Evolutionary conservation across 192 early-diverging fungal species (phyloP).

Genomic region (Gryganskiella cystojenkinii): DNA sequence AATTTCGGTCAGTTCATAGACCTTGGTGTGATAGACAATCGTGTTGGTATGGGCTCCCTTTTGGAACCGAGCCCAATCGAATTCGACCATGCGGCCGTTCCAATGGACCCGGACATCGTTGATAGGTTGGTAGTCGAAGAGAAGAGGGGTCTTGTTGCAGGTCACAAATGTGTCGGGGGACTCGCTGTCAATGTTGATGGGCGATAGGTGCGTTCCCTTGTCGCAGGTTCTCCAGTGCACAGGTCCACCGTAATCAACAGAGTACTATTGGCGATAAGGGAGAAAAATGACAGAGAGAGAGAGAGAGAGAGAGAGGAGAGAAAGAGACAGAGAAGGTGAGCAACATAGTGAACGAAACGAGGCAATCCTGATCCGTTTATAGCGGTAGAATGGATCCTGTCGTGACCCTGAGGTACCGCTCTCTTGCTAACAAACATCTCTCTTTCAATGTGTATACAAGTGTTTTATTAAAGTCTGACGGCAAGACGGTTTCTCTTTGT

Average conservation of each 20-base stretch:
- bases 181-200: conserved; percentile 53
- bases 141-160: background rate
- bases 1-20: conserved; percentile 58
- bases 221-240: conserved; percentile 40
- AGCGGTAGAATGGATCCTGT: no score
- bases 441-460: no score
- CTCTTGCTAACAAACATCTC: no score
- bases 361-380: no score
- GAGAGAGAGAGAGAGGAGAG: no score
- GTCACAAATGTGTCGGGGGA: background rate
- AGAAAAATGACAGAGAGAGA: no score
- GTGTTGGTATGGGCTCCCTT: no score
- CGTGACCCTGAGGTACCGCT: no score
- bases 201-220: conserved; percentile 55
- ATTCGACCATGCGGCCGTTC: conserved; percentile 56
- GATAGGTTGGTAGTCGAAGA: background rate
- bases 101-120: conserved; percentile 16
- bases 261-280: background rate
- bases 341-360: no score
- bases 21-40: conserved; percentile 27
- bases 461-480: no score
- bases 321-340: no score
- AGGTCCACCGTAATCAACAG: conserved; percentile 4
- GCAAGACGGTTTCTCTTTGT: no score
- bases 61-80: background rate